phyloP scores from a whole-genome alignment of 495 filamentous ascomycete species.

The Evernia prunastri region DNA sequence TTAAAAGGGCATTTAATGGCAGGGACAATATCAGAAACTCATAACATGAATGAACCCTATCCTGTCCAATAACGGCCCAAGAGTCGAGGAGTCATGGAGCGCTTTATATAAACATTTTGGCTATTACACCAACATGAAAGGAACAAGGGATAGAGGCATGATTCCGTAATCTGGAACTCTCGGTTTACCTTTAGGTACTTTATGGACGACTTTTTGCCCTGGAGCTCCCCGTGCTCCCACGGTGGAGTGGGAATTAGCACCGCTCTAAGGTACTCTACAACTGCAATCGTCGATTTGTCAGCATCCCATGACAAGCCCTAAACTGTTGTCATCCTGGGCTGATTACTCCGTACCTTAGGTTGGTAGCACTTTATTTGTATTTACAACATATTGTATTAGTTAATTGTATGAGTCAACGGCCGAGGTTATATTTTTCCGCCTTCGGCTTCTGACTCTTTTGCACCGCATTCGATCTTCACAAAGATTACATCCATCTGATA shows the following conservation, averaged over 20 bases:
- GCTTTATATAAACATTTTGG: neutral
- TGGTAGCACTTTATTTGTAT: too few relatives aligned
- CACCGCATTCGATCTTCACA: too few relatives aligned
- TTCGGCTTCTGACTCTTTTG: too few relatives aligned
- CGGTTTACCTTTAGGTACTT: too few relatives aligned
- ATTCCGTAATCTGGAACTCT: neutral
- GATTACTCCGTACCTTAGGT: too few relatives aligned
- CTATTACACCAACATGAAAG: neutral
- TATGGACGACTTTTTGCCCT: too few relatives aligned
- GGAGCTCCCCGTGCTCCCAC: too few relatives aligned
- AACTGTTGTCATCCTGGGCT: neutral
- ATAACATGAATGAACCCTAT: neutral
- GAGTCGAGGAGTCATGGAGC: neutral
- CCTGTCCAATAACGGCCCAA: neutral
- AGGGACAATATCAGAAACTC: neutral
- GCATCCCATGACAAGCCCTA: neutral
- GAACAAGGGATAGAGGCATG: slow-evolving; percentile 4
- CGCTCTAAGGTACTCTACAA: too few relatives aligned
- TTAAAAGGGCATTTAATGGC: neutral
- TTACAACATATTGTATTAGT: too few relatives aligned
- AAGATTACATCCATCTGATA: neutral
- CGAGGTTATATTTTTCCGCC: neutral
- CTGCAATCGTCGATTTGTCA: slow-evolving; percentile 11
- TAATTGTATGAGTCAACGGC: too few relatives aligned
- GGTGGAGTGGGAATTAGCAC: too few relatives aligned